Evolutionary conservation across 805 yeast species (phyloP), one percentile per base, ranked within the genome.

Genomic region (Lipomyces oligophaga): DNA sequence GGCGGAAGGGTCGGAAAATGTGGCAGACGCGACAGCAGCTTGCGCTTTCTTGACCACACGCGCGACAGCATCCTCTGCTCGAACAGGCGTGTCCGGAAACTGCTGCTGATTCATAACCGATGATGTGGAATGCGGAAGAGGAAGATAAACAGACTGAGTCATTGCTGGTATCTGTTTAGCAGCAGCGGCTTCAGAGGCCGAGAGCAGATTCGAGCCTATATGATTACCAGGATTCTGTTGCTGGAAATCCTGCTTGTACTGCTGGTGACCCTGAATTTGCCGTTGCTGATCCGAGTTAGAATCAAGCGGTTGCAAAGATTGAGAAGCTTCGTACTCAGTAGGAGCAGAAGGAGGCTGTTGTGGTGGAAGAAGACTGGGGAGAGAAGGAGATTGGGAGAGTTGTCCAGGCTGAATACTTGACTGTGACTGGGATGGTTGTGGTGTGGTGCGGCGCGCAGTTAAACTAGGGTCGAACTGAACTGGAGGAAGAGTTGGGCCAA

Each of bases 31-130:
- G 34, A 49, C 50, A 15, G 53, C 35, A 18, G 37, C 52, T 33
- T 38, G 45, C 15, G 39, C 45, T 25, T 49, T 54, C 32, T 45
- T 51, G 34, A 47, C 55, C 30, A 65, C 57, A n/a, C 65, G 49
- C 15, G 68, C 67, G 21, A 62, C 60, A 3, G 67, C 68, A 33
- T 66, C 68, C 41, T 65, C 69, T 1, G 68, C 68, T 2, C 67
- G 55, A n/a, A 32, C 47, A 7, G 57, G 54, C 5, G 49, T 38
- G 27, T 43, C 49, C 10, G 34, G 25, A 21, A 37, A 18, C 11
- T 33, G n/a, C 13, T 26, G 25, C 24, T 16, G 16, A n/a, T n/a
- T n/a, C n/a, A n/a, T n/a, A 26, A 28, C 3, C 5, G 32, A 21
- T 5, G 38, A 3, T 13, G 24, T 27, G 6, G 45, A 11, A 7